Percentiles rank a stretch among this genome's conserved stretches.
phyloP scores from a whole-genome alignment of 192 early-diverging fungal genomes.

The Linnemannia schmuckeri region DNA sequence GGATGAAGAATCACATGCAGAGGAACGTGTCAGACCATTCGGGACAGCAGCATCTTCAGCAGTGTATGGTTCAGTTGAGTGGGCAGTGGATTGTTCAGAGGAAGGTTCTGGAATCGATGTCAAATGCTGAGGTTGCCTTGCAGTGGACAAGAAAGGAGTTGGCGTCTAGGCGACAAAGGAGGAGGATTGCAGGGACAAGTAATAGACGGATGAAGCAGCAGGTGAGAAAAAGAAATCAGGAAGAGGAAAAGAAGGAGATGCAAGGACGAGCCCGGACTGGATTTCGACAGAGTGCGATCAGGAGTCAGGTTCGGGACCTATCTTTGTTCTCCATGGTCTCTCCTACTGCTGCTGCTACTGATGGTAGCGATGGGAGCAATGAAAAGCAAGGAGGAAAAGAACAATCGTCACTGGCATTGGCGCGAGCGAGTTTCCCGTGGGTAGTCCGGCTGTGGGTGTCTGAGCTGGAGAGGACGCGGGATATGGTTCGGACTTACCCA shows the following conservation, averaged over 20 bases:
- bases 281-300: constrained; percentile 27
- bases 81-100: constrained; percentile 33
- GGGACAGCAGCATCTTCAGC: constrained; percentile 60
- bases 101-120: not conserved
- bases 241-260: not conserved
- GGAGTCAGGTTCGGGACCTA: not conserved
- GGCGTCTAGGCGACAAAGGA: not conserved
- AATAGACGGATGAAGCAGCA: not conserved
- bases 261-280: not conserved
- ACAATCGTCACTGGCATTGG: not conserved
- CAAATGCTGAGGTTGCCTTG: not conserved
- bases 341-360: not conserved
- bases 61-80: constrained; percentile 46
- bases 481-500: constrained; percentile 56
- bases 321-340: not conserved
- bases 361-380: too few relatives aligned
- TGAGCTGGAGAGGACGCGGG: constrained; percentile 40
- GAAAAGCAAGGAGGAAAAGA: not conserved
- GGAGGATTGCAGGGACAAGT: not conserved
- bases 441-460: constrained; percentile 41
- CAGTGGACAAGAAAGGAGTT: constrained; percentile 47
- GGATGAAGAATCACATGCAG: constrained; percentile 51
- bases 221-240: not conserved
- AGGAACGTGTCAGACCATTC: constrained; percentile 66
- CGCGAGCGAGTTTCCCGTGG: constrained; percentile 35